Evolutionary conservation across 805 yeast species (phyloP).

Genomic region (Ogataea ganodermae): DNA sequence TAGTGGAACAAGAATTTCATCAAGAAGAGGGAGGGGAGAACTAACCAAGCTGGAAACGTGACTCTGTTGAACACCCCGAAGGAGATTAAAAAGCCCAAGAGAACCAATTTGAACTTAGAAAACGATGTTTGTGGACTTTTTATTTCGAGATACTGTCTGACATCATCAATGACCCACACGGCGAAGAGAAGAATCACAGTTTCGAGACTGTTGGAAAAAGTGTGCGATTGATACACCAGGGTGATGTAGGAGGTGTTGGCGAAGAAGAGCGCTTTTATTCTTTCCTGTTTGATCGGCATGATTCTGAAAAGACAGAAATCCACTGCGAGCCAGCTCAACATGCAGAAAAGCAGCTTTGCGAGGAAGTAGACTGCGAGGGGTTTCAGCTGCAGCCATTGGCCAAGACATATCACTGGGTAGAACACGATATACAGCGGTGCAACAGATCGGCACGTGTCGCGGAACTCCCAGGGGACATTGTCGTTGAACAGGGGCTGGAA

Average conservation of each 20-base stretch:
- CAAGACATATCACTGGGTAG: slow-evolving; percentile 60
- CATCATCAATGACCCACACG: slow-evolving; percentile 48
- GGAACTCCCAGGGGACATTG: slow-evolving; percentile 84
- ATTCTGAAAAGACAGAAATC: slow-evolving; percentile 35
- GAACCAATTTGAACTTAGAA: slow-evolving; percentile 21
- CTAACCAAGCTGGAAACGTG: slow-evolving; percentile 75
- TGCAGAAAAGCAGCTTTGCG: slow-evolving; percentile 48
- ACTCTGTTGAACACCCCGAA: slow-evolving; percentile 83
- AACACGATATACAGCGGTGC: slow-evolving; percentile 68
- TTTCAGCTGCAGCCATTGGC: slow-evolving; percentile 32
- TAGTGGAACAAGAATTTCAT: slow-evolving; percentile 41
- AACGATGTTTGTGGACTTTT: neutral
- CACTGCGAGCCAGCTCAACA: slow-evolving; percentile 34
- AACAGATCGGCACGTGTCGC: slow-evolving; percentile 60
- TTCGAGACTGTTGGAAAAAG: slow-evolving; percentile 88
- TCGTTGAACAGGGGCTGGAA: slow-evolving; percentile 66
- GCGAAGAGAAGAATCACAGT: slow-evolving; percentile 54
- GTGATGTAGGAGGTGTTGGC: slow-evolving; percentile 67
- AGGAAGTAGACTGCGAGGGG: slow-evolving; percentile 57
- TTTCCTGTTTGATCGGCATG: slow-evolving; percentile 37
- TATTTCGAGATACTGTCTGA: slow-evolving; percentile 24
- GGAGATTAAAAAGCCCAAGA: slow-evolving; percentile 52
- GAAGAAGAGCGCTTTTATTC: slow-evolving; percentile 46
- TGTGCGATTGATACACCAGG: slow-evolving; percentile 78
- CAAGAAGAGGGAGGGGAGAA: slow-evolving; percentile 58